Percentiles rank a stretch among this genome's conserved stretches.
Evolutionary conservation across 345 rosid species (phyloP).

Genomic region (Brassica incana): DNA sequence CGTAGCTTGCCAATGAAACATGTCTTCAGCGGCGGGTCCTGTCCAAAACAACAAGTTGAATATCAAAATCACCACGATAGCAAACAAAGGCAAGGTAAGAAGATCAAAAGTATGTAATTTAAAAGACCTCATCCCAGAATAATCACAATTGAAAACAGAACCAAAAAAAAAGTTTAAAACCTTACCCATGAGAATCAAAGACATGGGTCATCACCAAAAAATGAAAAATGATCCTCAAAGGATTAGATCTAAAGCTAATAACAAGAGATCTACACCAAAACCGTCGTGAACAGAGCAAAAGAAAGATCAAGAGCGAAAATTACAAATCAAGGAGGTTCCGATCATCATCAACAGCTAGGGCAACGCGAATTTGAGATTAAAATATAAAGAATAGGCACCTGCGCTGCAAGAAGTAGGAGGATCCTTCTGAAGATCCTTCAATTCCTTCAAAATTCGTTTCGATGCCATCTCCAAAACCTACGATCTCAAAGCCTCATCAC

Average conservation of each 20-base stretch:
- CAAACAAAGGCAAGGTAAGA: background rate
- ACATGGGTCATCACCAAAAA: too few species aligned
- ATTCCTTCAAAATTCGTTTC: conserved; percentile 82
- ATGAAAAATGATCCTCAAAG: too few species aligned
- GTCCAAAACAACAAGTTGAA: background rate
- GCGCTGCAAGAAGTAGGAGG: conserved; percentile 86
- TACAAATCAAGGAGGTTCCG: background rate
- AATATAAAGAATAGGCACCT: conserved; percentile 35
- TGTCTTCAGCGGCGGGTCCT: conserved; percentile 86
- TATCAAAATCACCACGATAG: background rate
- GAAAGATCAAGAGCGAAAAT: background rate
- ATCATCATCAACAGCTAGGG: background rate
- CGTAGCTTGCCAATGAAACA: conserved; percentile 90
- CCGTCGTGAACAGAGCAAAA: background rate
- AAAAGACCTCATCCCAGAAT: background rate
- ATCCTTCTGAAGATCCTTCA: conserved; percentile 81
- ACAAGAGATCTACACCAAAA: conserved; percentile 6
- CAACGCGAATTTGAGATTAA: background rate
- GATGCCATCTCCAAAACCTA: conserved; percentile 63
- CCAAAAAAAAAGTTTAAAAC: conserved; percentile 14
- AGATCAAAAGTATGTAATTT: background rate
- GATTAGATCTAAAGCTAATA: conserved; percentile 19
- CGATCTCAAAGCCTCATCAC: background rate
- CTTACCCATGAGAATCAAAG: background rate
- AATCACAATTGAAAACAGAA: conserved; percentile 12